These are phyloP conservation scores for Pestalotiopsis sp. DNA, from an alignment of 2,329 filamentous ascomycete genomes.

Conservation along the genomic window DNA sequence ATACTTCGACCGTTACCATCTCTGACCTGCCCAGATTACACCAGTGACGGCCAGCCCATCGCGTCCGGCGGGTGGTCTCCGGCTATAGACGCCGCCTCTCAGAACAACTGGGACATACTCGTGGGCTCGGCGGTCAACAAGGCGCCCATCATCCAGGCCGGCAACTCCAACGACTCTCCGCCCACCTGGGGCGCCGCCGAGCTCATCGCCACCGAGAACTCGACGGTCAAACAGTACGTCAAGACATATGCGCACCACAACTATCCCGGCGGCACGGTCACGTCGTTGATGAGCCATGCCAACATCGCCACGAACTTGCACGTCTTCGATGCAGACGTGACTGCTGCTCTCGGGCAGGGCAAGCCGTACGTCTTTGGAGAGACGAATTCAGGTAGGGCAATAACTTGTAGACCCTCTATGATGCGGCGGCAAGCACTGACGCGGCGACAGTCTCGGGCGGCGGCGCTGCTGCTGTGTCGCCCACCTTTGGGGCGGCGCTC, in stretches of 20 bases:
- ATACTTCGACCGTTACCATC: neutral
- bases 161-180: slow-evolving; percentile 40
- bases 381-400: slow-evolving; percentile 47
- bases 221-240: slow-evolving; percentile 39
- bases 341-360: slow-evolving; percentile 37
- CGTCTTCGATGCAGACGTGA: slow-evolving; percentile 42
- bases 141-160: slow-evolving; percentile 40
- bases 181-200: slow-evolving; percentile 40
- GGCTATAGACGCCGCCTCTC: slow-evolving; percentile 38
- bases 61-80: slow-evolving; percentile 39
- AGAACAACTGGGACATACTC: slow-evolving; percentile 39
- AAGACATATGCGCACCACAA: slow-evolving; percentile 49
- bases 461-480: slow-evolving; percentile 40
- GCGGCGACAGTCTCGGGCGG: slow-evolving; percentile 35
- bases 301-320: slow-evolving; percentile 41
- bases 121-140: slow-evolving; percentile 38
- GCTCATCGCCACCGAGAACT: slow-evolving; percentile 39
- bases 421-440: neutral
- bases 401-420: slow-evolving; percentile 30
- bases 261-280: slow-evolving; percentile 46
- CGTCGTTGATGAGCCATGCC: slow-evolving; percentile 47
- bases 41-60: slow-evolving; percentile 38
- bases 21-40: slow-evolving; percentile 32
- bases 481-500: slow-evolving; percentile 50
- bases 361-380: slow-evolving; percentile 52